Evolutionary conservation across 768 basidiomycete species (phyloP).

Genomic region (Tulasnella sp.): DNA sequence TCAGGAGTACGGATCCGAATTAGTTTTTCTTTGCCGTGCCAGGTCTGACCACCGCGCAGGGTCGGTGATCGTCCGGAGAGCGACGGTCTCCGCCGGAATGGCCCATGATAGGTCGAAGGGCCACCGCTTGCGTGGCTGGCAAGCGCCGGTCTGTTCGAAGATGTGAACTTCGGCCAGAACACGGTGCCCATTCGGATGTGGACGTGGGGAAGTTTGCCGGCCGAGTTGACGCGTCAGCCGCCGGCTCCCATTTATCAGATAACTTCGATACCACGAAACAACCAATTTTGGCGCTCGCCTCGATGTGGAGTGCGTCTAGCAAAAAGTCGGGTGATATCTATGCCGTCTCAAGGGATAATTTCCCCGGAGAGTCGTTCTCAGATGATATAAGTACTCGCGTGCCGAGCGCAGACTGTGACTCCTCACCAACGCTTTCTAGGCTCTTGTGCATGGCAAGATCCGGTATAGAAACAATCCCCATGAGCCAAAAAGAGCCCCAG

Average conservation of each 20-base stretch:
- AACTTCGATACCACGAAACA: not conserved
- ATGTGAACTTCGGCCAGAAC: not conserved
- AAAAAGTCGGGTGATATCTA: not conserved
- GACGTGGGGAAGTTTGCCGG: not conserved
- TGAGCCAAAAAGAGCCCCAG: not conserved
- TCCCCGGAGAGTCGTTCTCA: not conserved
- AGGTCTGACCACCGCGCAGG: not conserved
- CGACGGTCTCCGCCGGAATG: not conserved
- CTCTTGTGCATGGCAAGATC: not conserved
- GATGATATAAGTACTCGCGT: not conserved
- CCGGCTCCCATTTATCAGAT: not conserved
- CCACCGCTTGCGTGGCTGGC: not conserved
- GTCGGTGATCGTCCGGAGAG: not conserved
- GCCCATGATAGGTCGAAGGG: not conserved
- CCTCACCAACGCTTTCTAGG: not conserved
- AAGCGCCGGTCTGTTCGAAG: not conserved
- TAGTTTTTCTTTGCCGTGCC: not conserved
- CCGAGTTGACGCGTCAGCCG: not conserved
- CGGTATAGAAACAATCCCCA: not conserved
- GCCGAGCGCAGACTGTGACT: not conserved
- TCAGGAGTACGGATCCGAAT: too few species aligned
- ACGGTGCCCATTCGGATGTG: not conserved
- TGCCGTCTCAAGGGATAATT: not conserved
- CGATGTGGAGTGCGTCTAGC: not conserved
- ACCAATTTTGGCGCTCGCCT: not conserved